Percentiles rank a stretch among this genome's conserved stretches.
phyloP scores from a whole-genome alignment of 371 early-diverging fungal species.

The Capillidium heterosporum region DNA sequence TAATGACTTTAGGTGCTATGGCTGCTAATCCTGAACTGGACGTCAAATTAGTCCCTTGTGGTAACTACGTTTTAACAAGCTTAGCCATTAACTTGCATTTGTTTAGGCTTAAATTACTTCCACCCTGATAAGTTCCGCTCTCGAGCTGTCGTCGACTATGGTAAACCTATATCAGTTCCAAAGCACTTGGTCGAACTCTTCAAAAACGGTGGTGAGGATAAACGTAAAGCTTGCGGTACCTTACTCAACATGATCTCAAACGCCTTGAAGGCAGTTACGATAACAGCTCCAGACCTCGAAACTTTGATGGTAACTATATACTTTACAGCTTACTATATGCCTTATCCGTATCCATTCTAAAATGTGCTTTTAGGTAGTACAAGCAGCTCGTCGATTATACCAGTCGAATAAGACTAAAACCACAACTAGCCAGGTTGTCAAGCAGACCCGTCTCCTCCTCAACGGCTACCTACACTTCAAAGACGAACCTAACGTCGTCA shows the following conservation, averaged over 20 bases:
- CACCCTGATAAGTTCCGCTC: conserved; percentile 91
- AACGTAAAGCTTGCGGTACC: conserved; percentile 56
- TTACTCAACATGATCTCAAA: conserved; percentile 59
- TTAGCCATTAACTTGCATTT: background rate
- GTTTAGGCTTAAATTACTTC: conserved; percentile 77
- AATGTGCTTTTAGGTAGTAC: conserved; percentile 42
- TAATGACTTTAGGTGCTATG: conserved; percentile 93
- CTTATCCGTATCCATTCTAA: background rate
- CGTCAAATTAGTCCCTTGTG: conserved; percentile 84
- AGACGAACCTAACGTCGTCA: conserved; percentile 61
- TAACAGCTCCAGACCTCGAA: conserved; percentile 88
- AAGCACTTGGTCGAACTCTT: conserved; percentile 57
- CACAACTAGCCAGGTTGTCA: conserved; percentile 53
- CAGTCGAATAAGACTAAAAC: conserved; percentile 66
- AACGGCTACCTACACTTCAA: conserved; percentile 63
- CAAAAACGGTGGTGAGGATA: conserved; percentile 58
- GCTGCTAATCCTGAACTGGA: conserved; percentile 67
- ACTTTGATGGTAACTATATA: conserved; percentile 49
- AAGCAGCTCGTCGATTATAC: conserved; percentile 86
- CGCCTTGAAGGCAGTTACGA: conserved; percentile 66
- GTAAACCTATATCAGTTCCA: conserved; percentile 63
- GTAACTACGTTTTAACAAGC: conserved; percentile 10
- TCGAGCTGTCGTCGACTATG: conserved; percentile 89
- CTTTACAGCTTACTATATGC: background rate
- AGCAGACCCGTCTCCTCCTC: conserved; percentile 77